Percentiles rank a stretch among this genome's conserved stretches.
Conservation (phyloP, 495 filamentous ascomycete genomes). For the Aspergillus bridgeri region DNA sequence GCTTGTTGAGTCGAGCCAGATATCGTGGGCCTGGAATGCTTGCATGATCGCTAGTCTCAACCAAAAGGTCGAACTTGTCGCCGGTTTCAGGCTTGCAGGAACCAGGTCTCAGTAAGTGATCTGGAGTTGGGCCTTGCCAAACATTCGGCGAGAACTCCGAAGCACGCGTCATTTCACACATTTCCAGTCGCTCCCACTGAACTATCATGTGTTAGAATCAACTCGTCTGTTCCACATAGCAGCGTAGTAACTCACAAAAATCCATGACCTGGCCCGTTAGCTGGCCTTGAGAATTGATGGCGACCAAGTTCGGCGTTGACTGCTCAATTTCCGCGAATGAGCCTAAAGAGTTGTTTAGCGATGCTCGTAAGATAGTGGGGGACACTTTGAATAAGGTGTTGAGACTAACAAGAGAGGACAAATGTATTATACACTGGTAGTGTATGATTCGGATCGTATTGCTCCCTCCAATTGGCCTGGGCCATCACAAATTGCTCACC, state of each 20-base stretch:
- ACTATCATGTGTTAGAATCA: conserved; percentile 40
- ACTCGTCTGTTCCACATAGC: conserved; percentile 3
- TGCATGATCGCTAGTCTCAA: conserved; percentile 85
- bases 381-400: neutral
- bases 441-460: conserved; percentile 53
- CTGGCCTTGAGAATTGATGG: conserved; percentile 68
- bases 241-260: conserved; percentile 57
- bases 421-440: conserved; percentile 81
- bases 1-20: conserved; percentile 56
- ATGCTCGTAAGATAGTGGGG: neutral
- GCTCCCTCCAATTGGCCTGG: conserved; percentile 68
- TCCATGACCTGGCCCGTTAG: conserved; percentile 79
- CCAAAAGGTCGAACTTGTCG: conserved; percentile 62
- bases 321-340: conserved; percentile 73
- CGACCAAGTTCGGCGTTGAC: conserved; percentile 64
- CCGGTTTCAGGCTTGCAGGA: conserved; percentile 24
- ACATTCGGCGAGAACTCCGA: conserved; percentile 86
- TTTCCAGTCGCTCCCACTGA: conserved; percentile 84
- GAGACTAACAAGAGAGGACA: conserved; percentile 58
- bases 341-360: conserved; percentile 38
- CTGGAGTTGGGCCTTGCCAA: conserved; percentile 86
- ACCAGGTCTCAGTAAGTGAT: conserved; percentile 43
- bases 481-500: conserved; percentile 71
- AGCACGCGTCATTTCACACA: conserved; percentile 87
- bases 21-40: conserved; percentile 54